These are phyloP conservation scores for Cryphonectria naterciae DNA, from an alignment of 2,329 filamentous ascomycete genomes.

Conservation along the genomic window DNA sequence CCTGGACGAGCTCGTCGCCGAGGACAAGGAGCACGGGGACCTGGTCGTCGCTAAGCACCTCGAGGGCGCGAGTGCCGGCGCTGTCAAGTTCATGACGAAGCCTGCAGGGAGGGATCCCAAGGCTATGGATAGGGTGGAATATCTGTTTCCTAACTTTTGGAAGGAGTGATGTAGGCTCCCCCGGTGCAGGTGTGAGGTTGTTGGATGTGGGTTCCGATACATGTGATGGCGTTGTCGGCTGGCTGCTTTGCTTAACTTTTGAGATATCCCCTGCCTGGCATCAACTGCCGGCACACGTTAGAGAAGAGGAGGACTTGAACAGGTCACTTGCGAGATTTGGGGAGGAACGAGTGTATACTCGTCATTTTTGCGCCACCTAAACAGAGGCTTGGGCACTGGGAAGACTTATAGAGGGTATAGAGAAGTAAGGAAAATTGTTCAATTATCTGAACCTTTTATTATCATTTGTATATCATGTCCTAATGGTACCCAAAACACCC, in stretches of 20 bases:
- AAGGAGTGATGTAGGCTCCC: conserved; percentile 35
- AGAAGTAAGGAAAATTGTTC: not conserved
- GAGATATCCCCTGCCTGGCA: conserved; percentile 7
- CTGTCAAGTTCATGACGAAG: conserved; percentile 81
- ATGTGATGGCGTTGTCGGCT: conserved; percentile 4
- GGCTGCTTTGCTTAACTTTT: not conserved
- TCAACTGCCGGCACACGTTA: conserved; percentile 6
- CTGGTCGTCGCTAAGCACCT: conserved; percentile 81
- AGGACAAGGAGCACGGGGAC: conserved; percentile 71
- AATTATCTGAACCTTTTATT: conserved; percentile 11
- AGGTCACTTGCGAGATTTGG: not conserved
- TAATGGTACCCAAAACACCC: conserved; percentile 3
- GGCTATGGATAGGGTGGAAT: conserved; percentile 79
- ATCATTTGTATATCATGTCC: conserved; percentile 19
- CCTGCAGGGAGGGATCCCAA: conserved; percentile 72
- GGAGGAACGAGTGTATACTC: not conserved
- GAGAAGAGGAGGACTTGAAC: not conserved
- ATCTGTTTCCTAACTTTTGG: conserved; percentile 85
- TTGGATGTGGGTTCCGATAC: not conserved
- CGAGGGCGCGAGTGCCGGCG: conserved; percentile 75
- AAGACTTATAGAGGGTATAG: not conserved
- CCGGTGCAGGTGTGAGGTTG: not conserved
- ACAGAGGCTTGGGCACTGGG: not conserved
- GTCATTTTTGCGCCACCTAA: not conserved
- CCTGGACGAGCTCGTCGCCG: conserved; percentile 70